Evolutionary conservation across 164 flowering plant genomes (phyloP).

Genomic region (Berberis vulgaris): DNA sequence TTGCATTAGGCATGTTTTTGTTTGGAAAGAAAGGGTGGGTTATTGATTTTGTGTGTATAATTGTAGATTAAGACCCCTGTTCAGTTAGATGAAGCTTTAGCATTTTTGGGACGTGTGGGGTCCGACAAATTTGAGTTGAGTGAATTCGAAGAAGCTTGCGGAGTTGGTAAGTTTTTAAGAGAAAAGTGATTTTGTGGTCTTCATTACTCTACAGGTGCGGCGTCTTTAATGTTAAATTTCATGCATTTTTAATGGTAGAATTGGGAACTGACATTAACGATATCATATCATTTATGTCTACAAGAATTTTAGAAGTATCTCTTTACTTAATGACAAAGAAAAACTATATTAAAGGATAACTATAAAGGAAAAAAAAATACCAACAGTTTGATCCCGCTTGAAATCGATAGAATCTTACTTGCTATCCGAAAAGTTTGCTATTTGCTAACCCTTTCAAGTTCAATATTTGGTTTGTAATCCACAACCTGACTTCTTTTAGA

Average conservation of each 20-base stretch:
- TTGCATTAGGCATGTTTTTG: background rate
- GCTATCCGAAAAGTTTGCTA: background rate
- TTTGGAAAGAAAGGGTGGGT: background rate
- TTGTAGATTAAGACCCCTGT: constrained; percentile 82
- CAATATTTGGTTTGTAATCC: too few species aligned
- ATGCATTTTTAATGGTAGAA: too few species aligned
- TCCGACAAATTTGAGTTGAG: constrained; percentile 37
- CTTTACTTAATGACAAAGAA: too few species aligned
- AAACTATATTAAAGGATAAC: too few species aligned
- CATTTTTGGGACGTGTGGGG: constrained; percentile 41
- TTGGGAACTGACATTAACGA: too few species aligned
- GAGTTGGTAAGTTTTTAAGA: constrained; percentile 61
- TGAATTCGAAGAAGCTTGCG: constrained; percentile 89
- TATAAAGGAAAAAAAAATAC: too few species aligned
- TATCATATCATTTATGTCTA: too few species aligned
- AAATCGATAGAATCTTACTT: background rate
- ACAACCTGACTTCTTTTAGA: too few species aligned
- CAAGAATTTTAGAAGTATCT: too few species aligned
- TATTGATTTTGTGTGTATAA: background rate
- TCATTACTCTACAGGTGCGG: background rate
- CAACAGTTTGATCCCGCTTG: background rate
- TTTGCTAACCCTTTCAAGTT: background rate
- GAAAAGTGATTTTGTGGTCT: background rate
- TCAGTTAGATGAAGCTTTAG: constrained; percentile 79
- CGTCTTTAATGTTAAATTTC: too few species aligned